phyloP scores from a whole-genome alignment of 2,329 filamentous ascomycete species.

The Cercospora nicotianae region DNA sequence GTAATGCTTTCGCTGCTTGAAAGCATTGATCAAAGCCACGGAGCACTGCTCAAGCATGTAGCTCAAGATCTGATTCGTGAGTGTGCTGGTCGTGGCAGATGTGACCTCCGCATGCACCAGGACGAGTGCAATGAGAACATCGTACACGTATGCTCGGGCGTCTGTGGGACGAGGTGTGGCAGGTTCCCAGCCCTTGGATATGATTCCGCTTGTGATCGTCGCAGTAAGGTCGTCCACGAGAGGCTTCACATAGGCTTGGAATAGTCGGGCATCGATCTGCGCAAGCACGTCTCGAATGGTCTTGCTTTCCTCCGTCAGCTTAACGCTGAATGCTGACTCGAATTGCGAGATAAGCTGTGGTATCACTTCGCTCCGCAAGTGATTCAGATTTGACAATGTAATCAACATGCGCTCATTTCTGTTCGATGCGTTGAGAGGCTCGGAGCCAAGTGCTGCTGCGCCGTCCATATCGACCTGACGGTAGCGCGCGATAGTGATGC shows the following conservation, averaged over 20 bases:
- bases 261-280: constrained; percentile 88
- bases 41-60: constrained; percentile 83
- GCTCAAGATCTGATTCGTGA: constrained; percentile 79
- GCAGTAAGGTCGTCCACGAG: constrained; percentile 65
- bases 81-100: constrained; percentile 59
- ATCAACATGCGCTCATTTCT: constrained; percentile 75
- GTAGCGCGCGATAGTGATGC: constrained; percentile 41
- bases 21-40: constrained; percentile 75
- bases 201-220: constrained; percentile 73
- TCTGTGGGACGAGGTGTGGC: constrained; percentile 60
- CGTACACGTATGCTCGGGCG: constrained; percentile 86
- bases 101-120: constrained; percentile 71
- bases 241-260: constrained; percentile 86
- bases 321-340: constrained; percentile 89
- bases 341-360: constrained; percentile 89
- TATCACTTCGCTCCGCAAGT: constrained; percentile 76
- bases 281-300: constrained; percentile 86
- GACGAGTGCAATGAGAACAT: constrained; percentile 78
- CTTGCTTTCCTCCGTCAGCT: constrained; percentile 88
- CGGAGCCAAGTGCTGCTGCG: constrained; percentile 45
- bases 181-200: constrained; percentile 63
- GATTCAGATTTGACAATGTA: constrained; percentile 87
- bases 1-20: constrained; percentile 65
- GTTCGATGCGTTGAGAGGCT: constrained; percentile 55
- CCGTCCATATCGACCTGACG: constrained; percentile 25